Base-by-base conservation (phyloP, 441 rosid species). In the Bruguiera hainesii region DNA sequence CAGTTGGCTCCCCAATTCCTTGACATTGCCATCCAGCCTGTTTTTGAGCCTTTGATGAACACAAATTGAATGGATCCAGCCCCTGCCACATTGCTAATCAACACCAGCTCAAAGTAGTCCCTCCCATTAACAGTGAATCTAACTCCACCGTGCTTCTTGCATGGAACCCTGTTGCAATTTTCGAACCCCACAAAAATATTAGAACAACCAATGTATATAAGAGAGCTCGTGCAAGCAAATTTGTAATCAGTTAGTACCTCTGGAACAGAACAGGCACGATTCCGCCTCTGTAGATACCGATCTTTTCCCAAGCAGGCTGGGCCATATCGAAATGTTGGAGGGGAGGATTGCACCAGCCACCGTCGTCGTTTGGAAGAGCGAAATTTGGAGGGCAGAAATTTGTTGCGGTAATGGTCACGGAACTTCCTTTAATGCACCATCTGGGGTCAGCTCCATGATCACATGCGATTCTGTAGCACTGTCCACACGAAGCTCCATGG, bases 1-100 rank as follows among this genome's bases (percentile, higher is more conserved):
- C 92, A 87, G 61, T 87, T 85, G 53, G 84, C 83, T 4, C 88
- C 90, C 93, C 90, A 87, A 66, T 87, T 87, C 48, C 93, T 75
- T 74, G 85, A 83, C 89, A 87, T 70, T 31, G 75, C 52, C 85
- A 84, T 75, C 93, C 90, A 85, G 6, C 76, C 80, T 2, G 87
- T 82, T 70, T 73, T 83, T 16, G 82, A 62, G 0, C 90, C 93
- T 58, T 85, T 87, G 33, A 87, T 83, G 66, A 78, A 79, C 25
- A 73, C 90, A 60, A 72, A 71, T 69, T 69, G 71, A 31, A 87
- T 73, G 35, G 86, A 84, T 7, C 93, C 93, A 6, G 90, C 79
- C 0, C 82, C 88, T 20, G 76, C 93, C 56, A 87, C 89, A 69
- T 87, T 87, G 71, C 81, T 73, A 68, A 87, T 65, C 67, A 82